A percentile compares a stretch with the other conserved stretches of the same genome.
These are phyloP conservation scores for Seiridium cupressi DNA, from an alignment of 2,329 filamentous ascomycete species.

Conservation along the genomic window DNA sequence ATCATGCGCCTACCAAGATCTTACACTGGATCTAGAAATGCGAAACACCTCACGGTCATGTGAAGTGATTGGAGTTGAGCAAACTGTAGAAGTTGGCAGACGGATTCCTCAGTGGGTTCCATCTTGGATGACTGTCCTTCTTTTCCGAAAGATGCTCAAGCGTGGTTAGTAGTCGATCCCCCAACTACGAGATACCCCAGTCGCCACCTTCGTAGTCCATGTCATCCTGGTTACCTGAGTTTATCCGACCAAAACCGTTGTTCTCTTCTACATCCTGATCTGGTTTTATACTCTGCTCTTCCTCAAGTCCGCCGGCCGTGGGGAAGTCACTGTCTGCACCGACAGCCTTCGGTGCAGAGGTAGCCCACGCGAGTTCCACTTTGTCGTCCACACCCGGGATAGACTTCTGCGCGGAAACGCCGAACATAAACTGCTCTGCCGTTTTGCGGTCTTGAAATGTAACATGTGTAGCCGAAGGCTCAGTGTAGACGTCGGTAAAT, in stretches of 20 bases:
- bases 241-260: slow-evolving; percentile 13
- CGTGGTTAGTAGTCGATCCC: not conserved
- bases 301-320: slow-evolving; percentile 18
- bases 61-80: too few species aligned
- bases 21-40: too few species aligned
- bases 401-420: slow-evolving; percentile 43
- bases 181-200: slow-evolving; percentile 17
- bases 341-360: slow-evolving; percentile 20
- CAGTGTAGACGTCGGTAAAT: slow-evolving; percentile 56
- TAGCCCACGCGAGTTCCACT: slow-evolving; percentile 65
- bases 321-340: slow-evolving; percentile 15
- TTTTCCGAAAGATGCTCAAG: not conserved
- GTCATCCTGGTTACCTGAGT: slow-evolving; percentile 24
- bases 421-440: slow-evolving; percentile 67
- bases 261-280: slow-evolving; percentile 12
- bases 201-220: slow-evolving; percentile 31
- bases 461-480: slow-evolving; percentile 47
- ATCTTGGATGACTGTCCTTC: too few species aligned
- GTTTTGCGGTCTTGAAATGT: slow-evolving; percentile 67
- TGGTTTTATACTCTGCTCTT: slow-evolving; percentile 18
- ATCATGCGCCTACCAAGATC: too few species aligned
- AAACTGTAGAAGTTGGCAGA: too few species aligned
- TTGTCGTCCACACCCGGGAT: slow-evolving; percentile 62
- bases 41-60: too few species aligned
- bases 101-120: too few species aligned